Evolutionary conservation across 2,329 filamentous ascomycete species (phyloP).

Genomic region (Fusarium sp.): DNA sequence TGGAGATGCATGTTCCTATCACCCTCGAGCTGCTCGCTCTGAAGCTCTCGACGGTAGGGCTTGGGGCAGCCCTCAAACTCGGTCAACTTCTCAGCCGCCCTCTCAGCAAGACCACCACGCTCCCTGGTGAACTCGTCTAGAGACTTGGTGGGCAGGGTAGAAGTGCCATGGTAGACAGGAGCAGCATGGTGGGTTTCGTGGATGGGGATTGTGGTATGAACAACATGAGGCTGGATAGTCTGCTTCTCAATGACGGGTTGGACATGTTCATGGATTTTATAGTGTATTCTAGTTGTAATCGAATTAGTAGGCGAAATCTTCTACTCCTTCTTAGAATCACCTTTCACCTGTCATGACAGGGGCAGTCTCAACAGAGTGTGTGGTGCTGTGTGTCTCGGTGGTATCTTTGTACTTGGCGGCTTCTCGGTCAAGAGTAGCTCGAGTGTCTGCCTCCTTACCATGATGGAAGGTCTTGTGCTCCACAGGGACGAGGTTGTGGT

Average conservation of each 20-base stretch:
- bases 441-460: conserved; percentile 62
- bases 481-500: conserved; percentile 66
- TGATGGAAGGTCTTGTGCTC: conserved; percentile 72
- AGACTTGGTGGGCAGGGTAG: conserved; percentile 71
- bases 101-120: conserved; percentile 61
- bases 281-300: conserved; percentile 50
- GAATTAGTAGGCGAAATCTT: too few species aligned
- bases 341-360: conserved; percentile 47
- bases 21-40: conserved; percentile 23
- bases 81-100: conserved; percentile 64
- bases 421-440: conserved; percentile 63
- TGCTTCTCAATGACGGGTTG: conserved; percentile 79
- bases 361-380: conserved; percentile 41
- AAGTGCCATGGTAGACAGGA: conserved; percentile 72
- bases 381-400: conserved; percentile 46
- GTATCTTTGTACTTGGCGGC: conserved; percentile 50
- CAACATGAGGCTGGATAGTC: conserved; percentile 71
- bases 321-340: too few species aligned
- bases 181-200: conserved; percentile 78
- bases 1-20: conserved; percentile 37
- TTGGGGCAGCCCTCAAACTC: conserved; percentile 72
- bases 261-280: conserved; percentile 72
- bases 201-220: conserved; percentile 78
- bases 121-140: conserved; percentile 69
- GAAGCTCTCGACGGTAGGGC: conserved; percentile 20